A percentile compares a stretch with the other conserved stretches of the same genome.
Conservation (phyloP, 495 filamentous ascomycete species). For the Trypethelium eluteriae region DNA sequence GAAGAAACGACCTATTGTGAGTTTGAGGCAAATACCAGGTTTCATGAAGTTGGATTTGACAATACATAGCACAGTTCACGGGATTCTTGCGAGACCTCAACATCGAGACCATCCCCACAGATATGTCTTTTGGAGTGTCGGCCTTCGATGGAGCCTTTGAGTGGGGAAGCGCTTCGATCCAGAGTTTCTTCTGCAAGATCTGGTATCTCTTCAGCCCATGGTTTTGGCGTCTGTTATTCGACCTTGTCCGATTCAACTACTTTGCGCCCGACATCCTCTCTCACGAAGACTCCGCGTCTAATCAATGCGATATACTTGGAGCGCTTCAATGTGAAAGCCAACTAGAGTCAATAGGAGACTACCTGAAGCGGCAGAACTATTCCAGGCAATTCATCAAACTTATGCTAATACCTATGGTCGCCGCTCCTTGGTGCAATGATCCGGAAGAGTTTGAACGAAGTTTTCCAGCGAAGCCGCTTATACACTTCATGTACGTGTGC, state of each 20-base stretch:
- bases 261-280: not conserved
- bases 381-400: constrained; percentile 1
- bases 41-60: not conserved
- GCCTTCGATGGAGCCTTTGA: not conserved
- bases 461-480: constrained; percentile 2
- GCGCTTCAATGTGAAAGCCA: not conserved
- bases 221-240: not conserved
- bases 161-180: constrained; percentile 1
- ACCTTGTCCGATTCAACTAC: constrained; percentile 1
- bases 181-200: not conserved
- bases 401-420: not conserved
- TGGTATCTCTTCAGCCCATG: constrained; percentile 2
- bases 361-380: not conserved
- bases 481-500: not conserved
- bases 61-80: not conserved
- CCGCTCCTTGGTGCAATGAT: constrained; percentile 1
- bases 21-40: not conserved
- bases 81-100: not conserved
- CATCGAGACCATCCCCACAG: not conserved
- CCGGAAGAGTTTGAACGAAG: constrained; percentile 1
- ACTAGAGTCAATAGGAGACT: constrained; percentile 1
- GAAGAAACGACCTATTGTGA: constrained; percentile 4
- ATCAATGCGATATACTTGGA: not conserved
- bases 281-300: not conserved
- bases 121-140: not conserved